Conservation (phyloP, 2,329 filamentous ascomycete genomes). For the Orbilia ellipsospora region DNA sequence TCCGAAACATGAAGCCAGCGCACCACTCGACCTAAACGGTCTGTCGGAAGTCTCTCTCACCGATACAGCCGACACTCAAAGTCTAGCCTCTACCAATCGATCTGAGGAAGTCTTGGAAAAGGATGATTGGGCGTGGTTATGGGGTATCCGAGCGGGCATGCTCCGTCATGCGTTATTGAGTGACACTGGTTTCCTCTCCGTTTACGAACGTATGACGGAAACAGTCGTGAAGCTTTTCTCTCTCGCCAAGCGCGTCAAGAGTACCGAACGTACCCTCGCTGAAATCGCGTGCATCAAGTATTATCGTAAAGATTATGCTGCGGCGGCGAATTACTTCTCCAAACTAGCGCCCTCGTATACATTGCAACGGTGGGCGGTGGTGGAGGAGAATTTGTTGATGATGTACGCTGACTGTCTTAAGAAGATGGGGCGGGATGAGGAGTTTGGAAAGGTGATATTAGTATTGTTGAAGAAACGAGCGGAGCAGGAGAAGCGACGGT, state of each 20-base stretch:
- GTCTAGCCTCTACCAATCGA: slow-evolving; percentile 48
- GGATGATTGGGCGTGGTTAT: slow-evolving; percentile 55
- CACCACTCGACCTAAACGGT: slow-evolving; percentile 56
- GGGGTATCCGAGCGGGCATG: slow-evolving; percentile 67
- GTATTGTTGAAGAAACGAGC: slow-evolving; percentile 78
- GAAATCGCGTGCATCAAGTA: slow-evolving; percentile 89
- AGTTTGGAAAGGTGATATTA: slow-evolving; percentile 80
- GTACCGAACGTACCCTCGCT: slow-evolving; percentile 79
- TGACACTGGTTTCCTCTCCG: slow-evolving; percentile 69
- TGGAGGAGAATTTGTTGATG: slow-evolving; percentile 84
- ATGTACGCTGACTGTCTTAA: slow-evolving; percentile 87
- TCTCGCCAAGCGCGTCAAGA: slow-evolving; percentile 80
- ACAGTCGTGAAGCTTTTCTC: slow-evolving; percentile 84
- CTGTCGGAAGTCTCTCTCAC: slow-evolving; percentile 53
- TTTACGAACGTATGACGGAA: slow-evolving; percentile 81
- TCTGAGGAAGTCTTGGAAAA: slow-evolving; percentile 48
- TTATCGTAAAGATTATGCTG: slow-evolving; percentile 74
- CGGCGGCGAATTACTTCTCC: slow-evolving; percentile 81
- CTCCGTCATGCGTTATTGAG: slow-evolving; percentile 73
- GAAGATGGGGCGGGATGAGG: slow-evolving; percentile 78
- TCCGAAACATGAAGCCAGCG: slow-evolving; percentile 59
- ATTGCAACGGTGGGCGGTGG: slow-evolving; percentile 78
- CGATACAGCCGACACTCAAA: slow-evolving; percentile 26
- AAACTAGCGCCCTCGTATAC: slow-evolving; percentile 82
- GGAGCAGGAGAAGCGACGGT: slow-evolving; percentile 67